Base-by-base conservation (phyloP, 495 filamentous ascomycete genomes). In the Penicillium subrubescens region DNA sequence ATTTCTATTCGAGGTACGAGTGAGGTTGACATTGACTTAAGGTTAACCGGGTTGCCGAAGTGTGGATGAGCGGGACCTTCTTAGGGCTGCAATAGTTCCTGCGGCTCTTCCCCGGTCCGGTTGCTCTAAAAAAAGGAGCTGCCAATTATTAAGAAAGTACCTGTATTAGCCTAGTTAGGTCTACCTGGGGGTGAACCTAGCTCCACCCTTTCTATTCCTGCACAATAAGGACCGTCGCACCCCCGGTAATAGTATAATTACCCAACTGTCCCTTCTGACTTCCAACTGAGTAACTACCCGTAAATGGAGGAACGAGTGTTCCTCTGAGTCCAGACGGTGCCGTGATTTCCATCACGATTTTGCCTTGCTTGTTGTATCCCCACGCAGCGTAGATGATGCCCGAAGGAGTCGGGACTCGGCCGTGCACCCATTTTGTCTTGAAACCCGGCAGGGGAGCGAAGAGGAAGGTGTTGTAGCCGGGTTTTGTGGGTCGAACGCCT, bases 341-440 rank as follows among this genome's bases (percentile, higher is more conserved):
- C 2, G 43, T 46, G 2, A 46, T 46, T 23, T 46, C 43, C 8
- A 46, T 21, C 43, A 46, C 19, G 19, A 46, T 23, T n/a, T 46
- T 46, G 19, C 43, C 43, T 46, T 46, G 43, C 43, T 46, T 46
- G 19, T 46, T 46, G 43, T 46, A 46, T 46, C 43, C 43, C 43
- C 43, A 46, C 7, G 43, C 57, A 10, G 57, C 57, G 27, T 44
- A 33, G n/a, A 57, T 39, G 19, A 59, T 6, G 2, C 57, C 57
- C 5, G 41, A 33, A 23, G 59, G 43, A 0, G 59, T 53, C 15
- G 59, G 59, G 17, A 61, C 59, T 2, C 59, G 59, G 21, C 59
- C 59, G 17, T 61, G 59, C 8, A 61, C 59, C 59, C 59, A 61
- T 25, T 61, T 46, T 14, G 57, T 60, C 41, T 60, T 60, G 39